These are phyloP conservation scores for Aureobasidium subglaciale DNA, from an alignment of 2,329 filamentous ascomycete genomes.

Conservation along the genomic window DNA sequence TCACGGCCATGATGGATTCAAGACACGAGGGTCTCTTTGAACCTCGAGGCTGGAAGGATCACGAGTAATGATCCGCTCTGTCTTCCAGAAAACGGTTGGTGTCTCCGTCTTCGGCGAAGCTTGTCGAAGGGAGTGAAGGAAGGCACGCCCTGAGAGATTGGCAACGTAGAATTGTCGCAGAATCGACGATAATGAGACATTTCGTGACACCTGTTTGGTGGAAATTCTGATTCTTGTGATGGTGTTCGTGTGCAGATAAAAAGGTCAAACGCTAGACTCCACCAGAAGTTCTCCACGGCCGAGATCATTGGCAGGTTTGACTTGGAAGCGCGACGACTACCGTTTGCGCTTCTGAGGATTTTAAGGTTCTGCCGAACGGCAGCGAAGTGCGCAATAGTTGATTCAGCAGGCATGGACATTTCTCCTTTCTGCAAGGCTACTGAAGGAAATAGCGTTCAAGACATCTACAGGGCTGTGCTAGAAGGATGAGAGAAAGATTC, in stretches of 20 bases:
- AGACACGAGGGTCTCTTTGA: neutral
- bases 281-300: slow-evolving; percentile 5
- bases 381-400: slow-evolving; percentile 2
- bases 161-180: slow-evolving; percentile 14
- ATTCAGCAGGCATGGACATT: neutral
- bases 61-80: neutral
- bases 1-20: neutral
- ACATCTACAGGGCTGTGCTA: slow-evolving; percentile 4
- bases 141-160: neutral
- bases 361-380: slow-evolving; percentile 12
- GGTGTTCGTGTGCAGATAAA: neutral
- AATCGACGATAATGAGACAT: slow-evolving; percentile 13
- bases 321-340: neutral
- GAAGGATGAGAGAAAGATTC: neutral
- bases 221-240: neutral
- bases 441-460: neutral
- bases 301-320: neutral
- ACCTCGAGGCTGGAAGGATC: neutral
- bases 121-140: neutral
- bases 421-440: neutral
- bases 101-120: neutral
- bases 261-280: neutral
- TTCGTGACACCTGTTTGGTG: slow-evolving; percentile 1
- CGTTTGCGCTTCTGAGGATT: neutral
- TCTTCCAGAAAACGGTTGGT: slow-evolving; percentile 2